phyloP scores from a whole-genome alignment of 31 red algal species.

The Odonthalia washingtoniensis region DNA sequence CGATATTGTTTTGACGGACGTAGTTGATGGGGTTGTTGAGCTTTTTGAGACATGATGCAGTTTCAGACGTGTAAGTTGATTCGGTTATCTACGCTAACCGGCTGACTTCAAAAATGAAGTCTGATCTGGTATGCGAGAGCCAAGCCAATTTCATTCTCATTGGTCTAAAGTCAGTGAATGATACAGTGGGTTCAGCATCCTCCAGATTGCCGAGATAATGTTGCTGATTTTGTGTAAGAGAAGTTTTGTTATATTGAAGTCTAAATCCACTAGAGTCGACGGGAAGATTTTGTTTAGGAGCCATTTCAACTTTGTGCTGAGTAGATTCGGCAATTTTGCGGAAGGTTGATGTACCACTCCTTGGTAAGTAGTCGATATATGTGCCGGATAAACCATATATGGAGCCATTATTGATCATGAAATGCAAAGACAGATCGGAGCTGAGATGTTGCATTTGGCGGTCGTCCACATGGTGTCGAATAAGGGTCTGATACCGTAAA shows the following conservation, averaged over 20 bases:
- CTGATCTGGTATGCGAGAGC: too few species aligned
- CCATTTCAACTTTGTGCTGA: conserved; percentile 3
- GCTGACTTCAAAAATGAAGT: too few species aligned
- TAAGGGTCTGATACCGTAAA: conserved; percentile 38
- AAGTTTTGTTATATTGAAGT: not conserved
- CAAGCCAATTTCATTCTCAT: too few species aligned
- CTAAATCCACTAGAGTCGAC: conserved; percentile 23
- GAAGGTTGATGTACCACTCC: not conserved
- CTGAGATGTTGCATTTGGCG: conserved; percentile 5
- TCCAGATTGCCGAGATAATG: conserved; percentile 44
- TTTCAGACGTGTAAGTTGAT: not conserved
- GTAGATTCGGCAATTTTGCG: not conserved
- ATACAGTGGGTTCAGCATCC: not conserved
- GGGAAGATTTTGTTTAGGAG: conserved; percentile 3
- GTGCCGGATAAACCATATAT: conserved; percentile 16
- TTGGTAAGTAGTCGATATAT: conserved; percentile 39
- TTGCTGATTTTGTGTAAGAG: conserved; percentile 23
- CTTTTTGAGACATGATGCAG: not conserved
- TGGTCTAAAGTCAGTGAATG: not conserved
- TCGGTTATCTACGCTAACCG: too few species aligned
- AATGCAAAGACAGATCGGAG: conserved; percentile 53
- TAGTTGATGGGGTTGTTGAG: not conserved
- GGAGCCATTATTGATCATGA: not conserved
- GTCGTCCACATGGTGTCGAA: too few species aligned
- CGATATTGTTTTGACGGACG: not conserved